These are phyloP conservation scores for Gnomoniopsis smithogilvyi DNA, from an alignment of 2,329 filamentous ascomycete species.

Conservation along the genomic window DNA sequence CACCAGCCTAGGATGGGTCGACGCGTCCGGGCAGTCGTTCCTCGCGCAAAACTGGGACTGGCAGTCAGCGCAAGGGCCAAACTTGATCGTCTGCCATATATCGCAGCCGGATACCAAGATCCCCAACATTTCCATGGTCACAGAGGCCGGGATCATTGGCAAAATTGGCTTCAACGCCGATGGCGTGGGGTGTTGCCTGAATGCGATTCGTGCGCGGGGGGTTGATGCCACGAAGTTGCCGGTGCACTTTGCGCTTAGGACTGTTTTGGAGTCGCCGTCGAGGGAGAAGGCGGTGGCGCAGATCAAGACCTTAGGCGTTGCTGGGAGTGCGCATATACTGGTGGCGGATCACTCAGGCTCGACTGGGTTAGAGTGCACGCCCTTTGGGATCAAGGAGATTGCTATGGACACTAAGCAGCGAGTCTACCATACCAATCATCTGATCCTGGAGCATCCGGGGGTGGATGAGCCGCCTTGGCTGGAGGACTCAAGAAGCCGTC, in stretches of 20 bases:
- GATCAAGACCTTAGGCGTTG: background rate
- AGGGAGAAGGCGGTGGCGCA: background rate
- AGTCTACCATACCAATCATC: conserved; percentile 14
- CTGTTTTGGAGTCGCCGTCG: conserved; percentile 49
- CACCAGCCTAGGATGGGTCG: conserved; percentile 11
- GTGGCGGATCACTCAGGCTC: conserved; percentile 6
- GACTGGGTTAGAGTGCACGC: conserved; percentile 15
- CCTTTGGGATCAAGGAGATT: background rate
- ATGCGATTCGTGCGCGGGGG: conserved; percentile 57
- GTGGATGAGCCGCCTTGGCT: conserved; percentile 11
- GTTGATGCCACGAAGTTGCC: conserved; percentile 50
- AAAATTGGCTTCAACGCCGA: conserved; percentile 62
- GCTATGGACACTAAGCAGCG: background rate
- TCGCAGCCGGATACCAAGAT: conserved; percentile 22
- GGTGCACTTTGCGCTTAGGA: conserved; percentile 58
- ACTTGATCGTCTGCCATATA: conserved; percentile 22
- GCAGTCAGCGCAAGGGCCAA: conserved; percentile 11
- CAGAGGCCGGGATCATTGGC: conserved; percentile 58
- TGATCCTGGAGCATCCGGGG: conserved; percentile 8
- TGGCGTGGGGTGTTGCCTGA: conserved; percentile 58
- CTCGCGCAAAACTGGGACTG: conserved; percentile 20
- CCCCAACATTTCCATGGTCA: conserved; percentile 26
- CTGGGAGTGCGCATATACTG: conserved; percentile 16
- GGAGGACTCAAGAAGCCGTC: conserved; percentile 1
- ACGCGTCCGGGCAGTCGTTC: background rate